A percentile compares a stretch with the other conserved stretches of the same genome.
phyloP scores from a whole-genome alignment of 1,284 basidiomycete genomes.

The Tetrapyrgos nigripes region DNA sequence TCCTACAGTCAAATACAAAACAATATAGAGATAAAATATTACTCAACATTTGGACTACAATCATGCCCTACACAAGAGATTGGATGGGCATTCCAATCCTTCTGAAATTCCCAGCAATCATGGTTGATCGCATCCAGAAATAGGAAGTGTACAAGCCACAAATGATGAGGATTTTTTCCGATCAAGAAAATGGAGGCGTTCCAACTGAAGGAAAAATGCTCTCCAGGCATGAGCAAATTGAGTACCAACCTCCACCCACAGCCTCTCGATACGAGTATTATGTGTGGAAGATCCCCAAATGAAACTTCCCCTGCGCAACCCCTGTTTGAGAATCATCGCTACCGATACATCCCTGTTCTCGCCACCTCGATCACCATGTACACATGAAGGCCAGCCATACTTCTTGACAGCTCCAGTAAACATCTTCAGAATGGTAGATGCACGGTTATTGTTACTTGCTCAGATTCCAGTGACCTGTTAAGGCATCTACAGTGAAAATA shows the following conservation, averaged over 20 bases:
- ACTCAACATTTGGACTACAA: background rate
- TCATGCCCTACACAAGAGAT: slow-evolving; percentile 21
- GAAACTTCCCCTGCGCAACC: slow-evolving; percentile 32
- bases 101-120: slow-evolving; percentile 32
- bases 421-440: background rate
- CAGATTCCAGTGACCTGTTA: slow-evolving; percentile 1
- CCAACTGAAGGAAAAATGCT: slow-evolving; percentile 4
- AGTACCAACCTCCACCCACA: slow-evolving; percentile 7
- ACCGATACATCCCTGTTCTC: slow-evolving; percentile 29
- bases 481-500: no score
- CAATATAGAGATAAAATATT: background rate
- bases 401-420: background rate
- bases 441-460: slow-evolving; percentile 15
- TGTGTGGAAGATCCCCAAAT: slow-evolving; percentile 36
- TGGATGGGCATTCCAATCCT: slow-evolving; percentile 38
- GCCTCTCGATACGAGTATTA: no score
- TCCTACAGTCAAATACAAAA: background rate
- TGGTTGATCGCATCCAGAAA: slow-evolving; percentile 37
- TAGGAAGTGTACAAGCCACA: slow-evolving; percentile 42
- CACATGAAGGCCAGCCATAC: slow-evolving; percentile 8
- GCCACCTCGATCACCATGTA: slow-evolving; percentile 10
- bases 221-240: slow-evolving; percentile 11
- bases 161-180: slow-evolving; percentile 21
- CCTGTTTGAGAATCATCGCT: slow-evolving; percentile 33
- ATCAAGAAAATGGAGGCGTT: slow-evolving; percentile 15